Percentiles rank a stretch among this genome's conserved stretches.
These are phyloP conservation scores for Tothia fuscella DNA, from an alignment of 2,329 filamentous ascomycete genomes.

Conservation along the genomic window DNA sequence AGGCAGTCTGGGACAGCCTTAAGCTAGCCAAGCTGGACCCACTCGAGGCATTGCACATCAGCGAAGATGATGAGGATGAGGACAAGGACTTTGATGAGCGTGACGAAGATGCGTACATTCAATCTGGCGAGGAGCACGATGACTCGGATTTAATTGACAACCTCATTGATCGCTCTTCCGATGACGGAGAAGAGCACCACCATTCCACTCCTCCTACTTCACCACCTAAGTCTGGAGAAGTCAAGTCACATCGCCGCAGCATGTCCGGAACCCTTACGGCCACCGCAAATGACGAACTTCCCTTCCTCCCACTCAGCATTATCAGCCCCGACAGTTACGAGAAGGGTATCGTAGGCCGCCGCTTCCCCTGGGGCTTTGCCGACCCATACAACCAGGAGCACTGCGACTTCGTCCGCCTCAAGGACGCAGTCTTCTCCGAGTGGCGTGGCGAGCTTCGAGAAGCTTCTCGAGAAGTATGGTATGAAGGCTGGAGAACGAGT, in stretches of 20 bases:
- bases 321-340: conserved; percentile 91
- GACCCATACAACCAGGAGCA: conserved; percentile 84
- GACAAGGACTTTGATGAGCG: conserved; percentile 36
- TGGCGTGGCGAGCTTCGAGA: conserved; percentile 88
- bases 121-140: conserved; percentile 30
- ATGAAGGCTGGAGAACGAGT: conserved; percentile 80
- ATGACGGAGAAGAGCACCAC: conserved; percentile 24
- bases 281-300: conserved; percentile 35
- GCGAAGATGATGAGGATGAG: conserved; percentile 57
- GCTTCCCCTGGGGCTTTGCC: conserved; percentile 94
- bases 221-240: conserved; percentile 21
- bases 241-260: conserved; percentile 25
- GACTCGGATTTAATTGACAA: conserved; percentile 24
- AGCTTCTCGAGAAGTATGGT: conserved; percentile 84
- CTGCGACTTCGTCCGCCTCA: conserved; percentile 85
- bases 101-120: conserved; percentile 36
- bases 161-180: conserved; percentile 22
- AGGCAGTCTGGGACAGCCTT: conserved; percentile 76
- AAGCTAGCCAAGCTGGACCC: conserved; percentile 81
- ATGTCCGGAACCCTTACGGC: conserved; percentile 27
- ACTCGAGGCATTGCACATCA: conserved; percentile 71
- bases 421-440: conserved; percentile 84
- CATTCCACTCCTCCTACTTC: conserved; percentile 20
- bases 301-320: conserved; percentile 79
- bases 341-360: conserved; percentile 63